Conservation (phyloP, 2,329 filamentous ascomycete genomes). For the Penicillium crustosum region DNA sequence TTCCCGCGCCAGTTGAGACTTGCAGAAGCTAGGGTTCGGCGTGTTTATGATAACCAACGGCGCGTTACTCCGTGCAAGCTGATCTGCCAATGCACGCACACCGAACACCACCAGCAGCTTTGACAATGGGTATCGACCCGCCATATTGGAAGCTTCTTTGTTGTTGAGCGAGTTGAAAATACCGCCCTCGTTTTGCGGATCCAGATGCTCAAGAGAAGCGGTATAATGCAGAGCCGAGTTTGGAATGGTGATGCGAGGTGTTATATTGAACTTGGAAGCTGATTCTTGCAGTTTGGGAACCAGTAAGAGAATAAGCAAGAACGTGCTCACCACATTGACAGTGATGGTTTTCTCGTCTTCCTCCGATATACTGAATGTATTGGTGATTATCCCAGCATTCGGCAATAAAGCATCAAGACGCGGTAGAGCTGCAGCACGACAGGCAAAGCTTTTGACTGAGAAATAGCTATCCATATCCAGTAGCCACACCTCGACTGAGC, state of each 20-base stretch:
- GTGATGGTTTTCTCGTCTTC: conserved; percentile 13
- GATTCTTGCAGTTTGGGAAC: conserved; percentile 49
- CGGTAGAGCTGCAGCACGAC: conserved; percentile 25
- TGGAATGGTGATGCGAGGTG: conserved; percentile 18
- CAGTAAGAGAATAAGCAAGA: conserved; percentile 49
- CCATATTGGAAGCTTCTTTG: conserved; percentile 16
- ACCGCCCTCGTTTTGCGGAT: neutral
- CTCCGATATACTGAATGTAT: conserved; percentile 42
- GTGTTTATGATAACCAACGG: conserved; percentile 40
- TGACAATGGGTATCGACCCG: conserved; percentile 16
- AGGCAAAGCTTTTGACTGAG: conserved; percentile 35
- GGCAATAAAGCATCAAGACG: conserved; percentile 35
- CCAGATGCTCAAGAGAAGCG: conserved; percentile 16
- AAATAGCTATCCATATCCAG: conserved; percentile 36
- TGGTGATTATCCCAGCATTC: conserved; percentile 45
- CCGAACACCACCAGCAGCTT: conserved; percentile 22
- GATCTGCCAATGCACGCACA: conserved; percentile 16
- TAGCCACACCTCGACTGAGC: conserved; percentile 26
- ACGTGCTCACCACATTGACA: conserved; percentile 49
- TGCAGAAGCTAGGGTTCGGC: conserved; percentile 46
- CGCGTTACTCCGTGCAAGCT: neutral
- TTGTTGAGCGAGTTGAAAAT: conserved; percentile 20
- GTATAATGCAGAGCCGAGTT: conserved; percentile 23
- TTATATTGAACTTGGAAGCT: conserved; percentile 12
- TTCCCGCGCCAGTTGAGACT: conserved; percentile 31